These are phyloP conservation scores for Irpex sp. DNA, from an alignment of 1,284 basidiomycete genomes.

Conservation along the genomic window DNA sequence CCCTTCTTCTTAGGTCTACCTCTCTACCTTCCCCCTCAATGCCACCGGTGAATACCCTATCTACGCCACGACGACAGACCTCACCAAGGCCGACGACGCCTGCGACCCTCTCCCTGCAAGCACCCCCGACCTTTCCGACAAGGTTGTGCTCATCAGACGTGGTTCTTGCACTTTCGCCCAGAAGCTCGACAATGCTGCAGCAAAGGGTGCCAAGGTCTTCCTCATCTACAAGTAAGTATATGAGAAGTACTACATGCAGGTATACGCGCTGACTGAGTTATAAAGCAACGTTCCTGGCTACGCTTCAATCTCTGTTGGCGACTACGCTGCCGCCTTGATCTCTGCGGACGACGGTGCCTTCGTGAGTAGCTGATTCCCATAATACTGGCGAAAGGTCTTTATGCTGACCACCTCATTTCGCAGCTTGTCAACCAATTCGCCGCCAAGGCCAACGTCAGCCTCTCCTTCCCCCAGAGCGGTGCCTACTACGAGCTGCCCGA, in stretches of 20 bases:
- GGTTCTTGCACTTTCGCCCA: constrained; percentile 48
- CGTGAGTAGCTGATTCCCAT: constrained; percentile 19
- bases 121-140: constrained; percentile 49
- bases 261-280: not conserved
- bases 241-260: not conserved
- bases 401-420: not conserved
- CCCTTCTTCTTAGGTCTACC: constrained; percentile 28
- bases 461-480: constrained; percentile 42
- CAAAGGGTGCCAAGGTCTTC: constrained; percentile 44
- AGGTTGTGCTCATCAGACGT: constrained; percentile 46
- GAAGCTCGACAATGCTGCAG: constrained; percentile 46
- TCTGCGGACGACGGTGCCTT: constrained; percentile 29
- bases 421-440: constrained; percentile 41
- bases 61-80: constrained; percentile 40
- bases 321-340: constrained; percentile 43
- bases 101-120: constrained; percentile 48
- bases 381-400: not conserved
- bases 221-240: constrained; percentile 50
- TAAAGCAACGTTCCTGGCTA: constrained; percentile 46
- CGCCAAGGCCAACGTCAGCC: constrained; percentile 32
- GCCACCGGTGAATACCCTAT: constrained; percentile 35
- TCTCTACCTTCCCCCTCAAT: constrained; percentile 33
- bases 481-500: constrained; percentile 25
- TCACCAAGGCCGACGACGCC: constrained; percentile 44
- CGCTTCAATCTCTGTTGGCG: constrained; percentile 34